A percentile compares a stretch with the other conserved stretches of the same genome.
These are phyloP conservation scores for Xylariaceae sp. DNA, from an alignment of 2,329 filamentous ascomycete species.

Conservation along the genomic window DNA sequence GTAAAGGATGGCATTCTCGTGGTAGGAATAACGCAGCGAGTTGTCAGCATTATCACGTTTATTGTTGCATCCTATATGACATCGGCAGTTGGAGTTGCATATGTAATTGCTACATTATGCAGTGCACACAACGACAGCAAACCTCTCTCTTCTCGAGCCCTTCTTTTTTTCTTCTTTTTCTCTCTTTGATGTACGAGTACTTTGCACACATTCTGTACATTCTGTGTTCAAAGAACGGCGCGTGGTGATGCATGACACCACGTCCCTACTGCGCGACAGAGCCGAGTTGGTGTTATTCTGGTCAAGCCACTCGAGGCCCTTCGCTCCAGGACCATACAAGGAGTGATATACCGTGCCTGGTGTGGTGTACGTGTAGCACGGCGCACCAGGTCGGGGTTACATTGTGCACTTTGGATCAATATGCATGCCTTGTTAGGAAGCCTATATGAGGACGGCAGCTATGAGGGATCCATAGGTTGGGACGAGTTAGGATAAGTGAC, in stretches of 20 bases:
- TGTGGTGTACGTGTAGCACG: not conserved
- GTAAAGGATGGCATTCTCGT: too few species aligned
- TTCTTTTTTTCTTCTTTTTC: not conserved
- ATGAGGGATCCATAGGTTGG: not conserved
- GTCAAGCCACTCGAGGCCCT: not conserved
- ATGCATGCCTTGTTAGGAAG: not conserved
- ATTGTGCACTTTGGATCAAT: not conserved
- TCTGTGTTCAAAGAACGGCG: not conserved
- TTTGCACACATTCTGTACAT: not conserved
- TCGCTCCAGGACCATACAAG: not conserved
- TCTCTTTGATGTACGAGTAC: too few species aligned
- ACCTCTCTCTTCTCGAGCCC: not conserved
- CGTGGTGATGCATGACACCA: constrained; percentile 1
- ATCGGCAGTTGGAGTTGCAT: not conserved
- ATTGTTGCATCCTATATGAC: not conserved
- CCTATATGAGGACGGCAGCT: not conserved
- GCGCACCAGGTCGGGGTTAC: not conserved
- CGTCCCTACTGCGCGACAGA: not conserved
- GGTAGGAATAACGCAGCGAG: too few species aligned
- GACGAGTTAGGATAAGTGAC: not conserved
- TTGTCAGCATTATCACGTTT: not conserved
- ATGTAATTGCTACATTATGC: not conserved
- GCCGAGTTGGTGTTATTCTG: not conserved
- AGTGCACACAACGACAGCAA: not conserved
- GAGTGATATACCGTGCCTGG: not conserved